Evolutionary conservation across 2,329 filamentous ascomycete genomes (phyloP), one percentile per base, ranked within the genome.

Genomic region (Penicillium sp.): DNA sequence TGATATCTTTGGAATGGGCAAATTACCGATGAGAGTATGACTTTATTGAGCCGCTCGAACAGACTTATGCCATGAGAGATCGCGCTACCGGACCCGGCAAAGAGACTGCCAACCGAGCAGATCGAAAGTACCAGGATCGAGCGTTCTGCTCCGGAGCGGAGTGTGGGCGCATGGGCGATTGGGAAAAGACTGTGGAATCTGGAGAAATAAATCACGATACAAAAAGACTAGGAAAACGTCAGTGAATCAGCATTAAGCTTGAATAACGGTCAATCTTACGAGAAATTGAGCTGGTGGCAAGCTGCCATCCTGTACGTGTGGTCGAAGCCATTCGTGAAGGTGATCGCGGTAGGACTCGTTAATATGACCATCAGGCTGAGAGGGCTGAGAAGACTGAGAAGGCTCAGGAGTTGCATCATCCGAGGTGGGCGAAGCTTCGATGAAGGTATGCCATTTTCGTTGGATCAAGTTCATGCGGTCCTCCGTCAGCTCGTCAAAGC

Each of bases 71-170:
- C 67, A 45, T 70, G 67, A 2, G 60, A 53, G 13, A 63, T 42
- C 5, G 70, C 72, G 48, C 59, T 50, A 0, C 66, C 53, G 0
- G 68, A 71, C 7, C 72, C 72, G 1, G 71, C 60, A 31, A 74
- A 73, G 1, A 74, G 61, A 32, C 69, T 70, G 1, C 72, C 72
- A 3, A 74, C 55, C 0, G 72, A 74, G 50, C 72, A 75, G 13
- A 75, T 69, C 0, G 72, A 74, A 32, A 74, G 44, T 2, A 74
- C 61, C 1, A 75, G 54, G 21, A 72, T 56, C 7, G 69, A 68
- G 14, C 66, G 69, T 47, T 68, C 59, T 8, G 56, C 48, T 2
- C 59, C 62, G 11, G 66, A 66, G 8, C 62, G 53, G 11, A 62
- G 62, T 1, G 59, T 57, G 0, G 61, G 55, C 1, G 48, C 36